These are phyloP conservation scores for Calonectria multiphialidica DNA, from an alignment of 2,329 filamentous ascomycete genomes.

Conservation along the genomic window DNA sequence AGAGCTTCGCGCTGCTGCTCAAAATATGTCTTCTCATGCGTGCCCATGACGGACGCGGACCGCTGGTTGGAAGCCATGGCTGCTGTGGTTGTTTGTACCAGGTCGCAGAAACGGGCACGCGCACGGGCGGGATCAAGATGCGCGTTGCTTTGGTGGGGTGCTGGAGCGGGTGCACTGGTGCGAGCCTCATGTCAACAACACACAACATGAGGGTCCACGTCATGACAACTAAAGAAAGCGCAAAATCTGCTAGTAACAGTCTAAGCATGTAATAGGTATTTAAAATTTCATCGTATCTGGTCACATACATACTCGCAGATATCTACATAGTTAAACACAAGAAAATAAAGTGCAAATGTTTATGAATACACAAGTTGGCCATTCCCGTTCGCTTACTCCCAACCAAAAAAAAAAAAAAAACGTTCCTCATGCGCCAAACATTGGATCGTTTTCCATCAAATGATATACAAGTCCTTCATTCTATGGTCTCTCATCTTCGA, in stretches of 20 bases:
- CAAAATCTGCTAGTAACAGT: neutral
- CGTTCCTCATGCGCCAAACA: slow-evolving; percentile 24
- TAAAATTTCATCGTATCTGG: slow-evolving; percentile 1
- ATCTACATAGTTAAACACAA: slow-evolving; percentile 17
- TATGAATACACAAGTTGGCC: slow-evolving; percentile 22
- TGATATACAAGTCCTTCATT: slow-evolving; percentile 26
- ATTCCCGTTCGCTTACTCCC: slow-evolving; percentile 4
- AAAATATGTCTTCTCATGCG: slow-evolving; percentile 72
- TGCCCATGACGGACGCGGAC: slow-evolving; percentile 43
- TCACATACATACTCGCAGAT: slow-evolving; percentile 10
- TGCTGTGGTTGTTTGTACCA: neutral
- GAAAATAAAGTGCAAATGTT: neutral
- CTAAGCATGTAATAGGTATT: neutral
- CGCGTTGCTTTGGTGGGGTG: slow-evolving; percentile 24
- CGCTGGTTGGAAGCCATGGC: slow-evolving; percentile 50
- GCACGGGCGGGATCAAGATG: neutral
- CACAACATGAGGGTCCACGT: neutral
- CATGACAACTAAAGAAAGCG: neutral
- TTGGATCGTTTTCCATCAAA: slow-evolving; percentile 8
- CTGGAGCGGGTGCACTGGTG: neutral
- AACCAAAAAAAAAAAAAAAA: slow-evolving; percentile 9
- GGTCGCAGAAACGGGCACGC: slow-evolving; percentile 20
- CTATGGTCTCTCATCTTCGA: slow-evolving; percentile 49
- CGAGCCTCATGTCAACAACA: neutral
- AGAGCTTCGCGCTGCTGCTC: slow-evolving; percentile 81